Conservation (phyloP, 1,284 basidiomycete species). For the Trichosporon inkin region DNA sequence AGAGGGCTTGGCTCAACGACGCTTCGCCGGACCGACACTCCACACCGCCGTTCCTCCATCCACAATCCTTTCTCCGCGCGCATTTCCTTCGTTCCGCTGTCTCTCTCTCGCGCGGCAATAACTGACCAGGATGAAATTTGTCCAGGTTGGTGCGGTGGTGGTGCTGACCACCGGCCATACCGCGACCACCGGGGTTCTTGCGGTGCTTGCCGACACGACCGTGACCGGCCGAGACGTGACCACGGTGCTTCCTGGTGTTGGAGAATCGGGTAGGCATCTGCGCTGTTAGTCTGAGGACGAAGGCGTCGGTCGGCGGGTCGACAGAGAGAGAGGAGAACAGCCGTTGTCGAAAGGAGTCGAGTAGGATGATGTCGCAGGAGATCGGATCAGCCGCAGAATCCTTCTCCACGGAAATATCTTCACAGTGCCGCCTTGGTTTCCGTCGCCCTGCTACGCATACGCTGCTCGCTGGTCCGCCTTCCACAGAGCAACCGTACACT, state of each 20-base stretch:
- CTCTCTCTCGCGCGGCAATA: not conserved
- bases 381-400: not conserved
- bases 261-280: slow-evolving; percentile 86
- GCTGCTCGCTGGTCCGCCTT: too few species aligned
- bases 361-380: too few species aligned
- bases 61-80: not conserved
- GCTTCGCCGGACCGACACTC: not conserved
- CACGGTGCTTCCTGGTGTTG: slow-evolving; percentile 97
- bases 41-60: not conserved
- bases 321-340: not conserved
- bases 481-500: too few species aligned
- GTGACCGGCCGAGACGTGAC: slow-evolving; percentile 97
- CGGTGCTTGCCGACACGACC: slow-evolving; percentile 97
- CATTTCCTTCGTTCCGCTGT: not conserved
- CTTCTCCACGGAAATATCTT: too few species aligned
- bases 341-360: not conserved
- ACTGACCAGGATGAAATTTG: slow-evolving; percentile 38
- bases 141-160: slow-evolving; percentile 77
- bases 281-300: not conserved
- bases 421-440: too few species aligned
- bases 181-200: slow-evolving; percentile 99
- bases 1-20: not conserved
- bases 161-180: slow-evolving; percentile 99
- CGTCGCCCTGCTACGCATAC: too few species aligned
- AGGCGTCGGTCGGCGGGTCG: not conserved